Evolutionary conservation across 257 asterid species (phyloP), one percentile per base, ranked within the genome.

Genomic region (Solanum dulcamara): DNA sequence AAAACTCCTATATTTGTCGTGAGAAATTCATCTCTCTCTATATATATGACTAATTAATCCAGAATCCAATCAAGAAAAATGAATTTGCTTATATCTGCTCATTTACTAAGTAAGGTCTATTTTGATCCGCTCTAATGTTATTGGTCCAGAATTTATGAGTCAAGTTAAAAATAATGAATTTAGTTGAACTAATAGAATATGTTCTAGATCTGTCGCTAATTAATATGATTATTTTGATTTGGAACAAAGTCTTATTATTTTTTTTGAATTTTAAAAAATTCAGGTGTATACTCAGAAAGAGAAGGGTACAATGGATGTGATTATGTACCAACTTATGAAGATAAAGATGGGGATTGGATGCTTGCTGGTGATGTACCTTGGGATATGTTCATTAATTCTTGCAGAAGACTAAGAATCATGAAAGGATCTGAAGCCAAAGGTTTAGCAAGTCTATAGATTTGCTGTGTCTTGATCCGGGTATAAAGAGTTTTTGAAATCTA

Each of bases 301-400:
- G 98, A 94, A 85, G 96, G 98, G 0, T 94, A 91, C 86, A 84
- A 87, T 10, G 97, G 98, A 86, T 91, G 96, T 66, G 94, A 93
- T n/a, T 88, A 81, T 60, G 95, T 89, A 30, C 94, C 97, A 8
- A 94, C 98, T 4, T 96, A 96, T 57, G 97, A 96, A 88, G 99
- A 96, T 85, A 96, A 91, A 59, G 99, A 96, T 83, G 98, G 98
- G 18, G 99, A 94, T n/a, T 94, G 98, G 98, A 96, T 96, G 99
- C 87, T 96, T 0, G 98, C 91, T 6, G 99, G 99, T 40, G 99
- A 96, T 90, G 99, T 96, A 32, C 99, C 99, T 22, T 96, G 98
- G 98, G 96, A 93, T 10, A 96, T 96, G 99, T 96, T 96, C 66
- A 46, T 92, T 74, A 88, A 87, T 24, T 93, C 98, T 81, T 96